Conservation (phyloP, 805 yeast genomes). For the Candida easanensis region DNA sequence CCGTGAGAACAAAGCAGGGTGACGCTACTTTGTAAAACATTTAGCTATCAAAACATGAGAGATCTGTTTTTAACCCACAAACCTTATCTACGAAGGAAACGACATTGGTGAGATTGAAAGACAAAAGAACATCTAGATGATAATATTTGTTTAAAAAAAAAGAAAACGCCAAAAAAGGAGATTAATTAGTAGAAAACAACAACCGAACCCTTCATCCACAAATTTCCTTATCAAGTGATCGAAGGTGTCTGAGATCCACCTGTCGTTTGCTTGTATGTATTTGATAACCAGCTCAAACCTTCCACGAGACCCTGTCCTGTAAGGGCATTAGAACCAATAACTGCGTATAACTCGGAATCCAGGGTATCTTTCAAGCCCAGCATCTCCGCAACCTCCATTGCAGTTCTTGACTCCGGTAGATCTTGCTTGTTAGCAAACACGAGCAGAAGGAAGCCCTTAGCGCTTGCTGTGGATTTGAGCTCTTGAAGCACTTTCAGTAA, state of each 20-base stretch:
- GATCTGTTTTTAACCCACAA: too few relatives aligned
- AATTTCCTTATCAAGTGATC: background rate
- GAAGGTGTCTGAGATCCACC: background rate
- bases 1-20: constrained; percentile 30
- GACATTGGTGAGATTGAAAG: too few relatives aligned
- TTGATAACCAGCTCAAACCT: constrained; percentile 82
- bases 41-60: too few relatives aligned
- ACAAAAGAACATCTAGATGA: too few relatives aligned
- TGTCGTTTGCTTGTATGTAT: constrained; percentile 41
- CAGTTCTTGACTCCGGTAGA: constrained; percentile 84
- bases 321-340: constrained; percentile 85
- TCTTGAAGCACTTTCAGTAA: constrained; percentile 76
- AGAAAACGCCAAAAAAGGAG: too few relatives aligned
- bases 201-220: too few relatives aligned
- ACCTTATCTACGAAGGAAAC: too few relatives aligned
- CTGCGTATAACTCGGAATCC: constrained; percentile 76
- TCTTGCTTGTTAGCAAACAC: constrained; percentile 95
- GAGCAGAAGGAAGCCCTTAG: constrained; percentile 72
- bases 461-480: constrained; percentile 48
- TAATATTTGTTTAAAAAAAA: too few relatives aligned
- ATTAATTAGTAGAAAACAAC: too few relatives aligned
- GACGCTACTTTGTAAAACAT: constrained; percentile 14
- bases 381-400: constrained; percentile 77
- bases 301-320: constrained; percentile 89
- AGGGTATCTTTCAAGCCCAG: constrained; percentile 58